Conservation (phyloP, 2,329 filamentous ascomycete genomes). For the Talaromyces sp. region DNA sequence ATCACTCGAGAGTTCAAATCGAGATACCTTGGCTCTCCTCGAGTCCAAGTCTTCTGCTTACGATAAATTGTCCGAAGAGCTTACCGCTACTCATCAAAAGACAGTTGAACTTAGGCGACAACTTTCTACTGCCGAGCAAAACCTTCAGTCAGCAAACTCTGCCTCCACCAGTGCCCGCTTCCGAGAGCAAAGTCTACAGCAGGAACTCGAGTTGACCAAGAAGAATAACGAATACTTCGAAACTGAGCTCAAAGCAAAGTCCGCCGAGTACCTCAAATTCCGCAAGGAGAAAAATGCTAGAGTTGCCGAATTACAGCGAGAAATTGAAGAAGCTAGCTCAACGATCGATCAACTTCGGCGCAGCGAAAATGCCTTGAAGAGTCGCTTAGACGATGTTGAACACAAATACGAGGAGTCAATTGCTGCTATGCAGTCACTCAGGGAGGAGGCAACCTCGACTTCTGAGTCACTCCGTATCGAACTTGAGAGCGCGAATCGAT, state of each 20-base stretch:
- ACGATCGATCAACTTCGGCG: slow-evolving; percentile 72
- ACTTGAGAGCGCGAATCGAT: slow-evolving; percentile 70
- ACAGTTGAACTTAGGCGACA: slow-evolving; percentile 78
- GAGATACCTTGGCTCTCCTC: slow-evolving; percentile 81
- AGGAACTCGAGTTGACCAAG: slow-evolving; percentile 82
- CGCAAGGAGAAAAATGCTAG: slow-evolving; percentile 91
- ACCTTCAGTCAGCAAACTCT: slow-evolving; percentile 74
- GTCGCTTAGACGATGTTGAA: slow-evolving; percentile 75
- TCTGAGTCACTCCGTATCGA: slow-evolving; percentile 84
- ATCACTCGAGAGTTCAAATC: slow-evolving; percentile 84
- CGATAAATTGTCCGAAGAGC: slow-evolving; percentile 76
- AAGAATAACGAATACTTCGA: slow-evolving; percentile 93
- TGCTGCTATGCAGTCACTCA: slow-evolving; percentile 73
- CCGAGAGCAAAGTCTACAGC: slow-evolving; percentile 80
- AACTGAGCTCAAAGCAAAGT: slow-evolving; percentile 84
- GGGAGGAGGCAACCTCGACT: slow-evolving; percentile 74
- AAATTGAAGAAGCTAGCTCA: slow-evolving; percentile 77
- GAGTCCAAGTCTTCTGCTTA: slow-evolving; percentile 86
- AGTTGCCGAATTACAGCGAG: slow-evolving; percentile 80
- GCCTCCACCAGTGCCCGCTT: slow-evolving; percentile 78
- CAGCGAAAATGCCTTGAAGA: slow-evolving; percentile 72
- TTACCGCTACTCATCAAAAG: slow-evolving; percentile 84
- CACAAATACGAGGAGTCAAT: slow-evolving; percentile 82
- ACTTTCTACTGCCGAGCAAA: slow-evolving; percentile 73
- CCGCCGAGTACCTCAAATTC: slow-evolving; percentile 78